Evolutionary conservation across 768 basidiomycete genomes (phyloP), one percentile per base, ranked within the genome.

Genomic region (Asterophora lycoperdoides): DNA sequence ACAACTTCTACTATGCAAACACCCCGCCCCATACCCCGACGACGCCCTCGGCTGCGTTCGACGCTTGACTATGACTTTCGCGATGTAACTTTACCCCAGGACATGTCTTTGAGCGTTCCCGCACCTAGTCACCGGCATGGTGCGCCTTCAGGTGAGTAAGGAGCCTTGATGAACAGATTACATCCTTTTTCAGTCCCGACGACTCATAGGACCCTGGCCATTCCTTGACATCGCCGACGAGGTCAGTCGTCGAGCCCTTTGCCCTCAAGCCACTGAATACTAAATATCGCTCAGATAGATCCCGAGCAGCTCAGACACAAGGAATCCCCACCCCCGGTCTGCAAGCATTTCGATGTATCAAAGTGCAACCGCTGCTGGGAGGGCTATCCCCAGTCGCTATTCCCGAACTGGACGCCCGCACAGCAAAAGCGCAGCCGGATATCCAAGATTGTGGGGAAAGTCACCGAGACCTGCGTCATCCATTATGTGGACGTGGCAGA

Each of bases 371-470:
- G 53, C 20, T 67, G 66, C 54, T 68, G 65, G 67, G 62, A 56
- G 51, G 46, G 67, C 51, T 81, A 81, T 54, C 79, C 80, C 0
- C 73, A 78, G 49, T 71, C 73, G 1, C 62, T 72, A 10, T 83
- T 77, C 51, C 75, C 75, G 9, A 83, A 80, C 50, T 81, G 81
- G 81, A 79, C 76, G 0, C 59, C 58, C 5, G 60, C 59, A 11
- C 80, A 81, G 53, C 71, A 73, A 47, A 54, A 55, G 44, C 67
- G 67, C 33, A 72, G 72, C 44, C 61, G 67, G 9, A 68, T 76
- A 23, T 51, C 57, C n/a, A 63, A 56, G 9, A 54, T 67, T 26
- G 55, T 73, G 4, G 45, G 53, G 13, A 57, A 51, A 13, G 48
- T 52, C 19, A 33, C 54, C 20, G 58, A 61, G 11, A 44, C 38